Percentiles rank a stretch among this genome's conserved stretches.
Conservation (phyloP, 2,329 filamentous ascomycete genomes). For the Parastagonospora avenae region DNA sequence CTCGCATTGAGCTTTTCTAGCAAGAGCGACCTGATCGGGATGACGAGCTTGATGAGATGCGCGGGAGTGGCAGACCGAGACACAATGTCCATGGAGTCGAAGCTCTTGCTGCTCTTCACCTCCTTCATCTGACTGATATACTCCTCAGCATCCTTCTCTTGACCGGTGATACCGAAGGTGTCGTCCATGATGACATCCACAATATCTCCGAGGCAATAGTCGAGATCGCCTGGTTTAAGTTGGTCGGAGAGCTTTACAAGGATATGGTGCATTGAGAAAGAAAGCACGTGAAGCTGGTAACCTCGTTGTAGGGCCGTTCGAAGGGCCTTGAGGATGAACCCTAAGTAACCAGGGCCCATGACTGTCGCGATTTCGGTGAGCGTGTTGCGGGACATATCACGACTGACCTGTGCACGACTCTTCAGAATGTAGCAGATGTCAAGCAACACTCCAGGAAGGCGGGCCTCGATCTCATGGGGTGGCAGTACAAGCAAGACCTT, state of each 20-base stretch:
- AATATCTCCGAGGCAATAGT: slow-evolving; percentile 82
- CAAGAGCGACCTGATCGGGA: slow-evolving; percentile 77
- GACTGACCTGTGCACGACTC: slow-evolving; percentile 84
- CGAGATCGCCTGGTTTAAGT: slow-evolving; percentile 80
- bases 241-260: slow-evolving; percentile 75
- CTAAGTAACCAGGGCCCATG: slow-evolving; percentile 81
- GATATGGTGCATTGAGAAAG: slow-evolving; percentile 92
- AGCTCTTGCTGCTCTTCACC: slow-evolving; percentile 97
- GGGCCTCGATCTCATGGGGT: slow-evolving; percentile 70
- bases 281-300: slow-evolving; percentile 93
- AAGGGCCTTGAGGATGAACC: slow-evolving; percentile 92
- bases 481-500: slow-evolving; percentile 86
- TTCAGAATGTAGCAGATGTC: slow-evolving; percentile 93
- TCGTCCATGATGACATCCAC: slow-evolving; percentile 94
- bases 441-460: slow-evolving; percentile 81
- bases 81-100: slow-evolving; percentile 94
- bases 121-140: slow-evolving; percentile 97
- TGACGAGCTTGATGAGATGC: slow-evolving; percentile 75
- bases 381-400: slow-evolving; percentile 89
- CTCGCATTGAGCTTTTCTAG: slow-evolving; percentile 82
- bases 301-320: slow-evolving; percentile 81
- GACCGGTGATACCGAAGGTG: slow-evolving; percentile 87
- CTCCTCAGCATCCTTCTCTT: slow-evolving; percentile 96
- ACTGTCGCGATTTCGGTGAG: slow-evolving; percentile 81
- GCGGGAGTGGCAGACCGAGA: slow-evolving; percentile 79